phyloP scores from a whole-genome alignment of 257 asterid genomes.

The Nyctanthes arbortristis region DNA sequence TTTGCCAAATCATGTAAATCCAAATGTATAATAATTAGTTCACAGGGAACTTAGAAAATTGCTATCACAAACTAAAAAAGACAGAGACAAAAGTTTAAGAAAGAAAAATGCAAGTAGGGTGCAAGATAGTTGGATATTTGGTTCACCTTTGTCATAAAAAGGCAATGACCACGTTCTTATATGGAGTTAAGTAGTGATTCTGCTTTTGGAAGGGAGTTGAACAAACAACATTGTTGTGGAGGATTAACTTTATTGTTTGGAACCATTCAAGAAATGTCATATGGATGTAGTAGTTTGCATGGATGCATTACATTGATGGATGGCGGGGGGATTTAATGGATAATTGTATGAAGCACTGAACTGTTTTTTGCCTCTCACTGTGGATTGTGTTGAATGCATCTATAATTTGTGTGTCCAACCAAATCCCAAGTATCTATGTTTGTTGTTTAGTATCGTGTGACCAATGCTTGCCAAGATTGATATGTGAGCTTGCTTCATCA shows the following conservation, averaged over 20 bases:
- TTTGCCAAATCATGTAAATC: too few relatives aligned
- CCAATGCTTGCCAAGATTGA: background rate
- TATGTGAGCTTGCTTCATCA: too few relatives aligned
- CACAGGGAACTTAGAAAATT: too few relatives aligned
- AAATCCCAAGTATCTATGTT: background rate
- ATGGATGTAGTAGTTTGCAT: background rate
- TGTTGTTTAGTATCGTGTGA: background rate
- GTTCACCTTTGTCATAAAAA: too few relatives aligned
- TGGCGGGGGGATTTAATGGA: background rate
- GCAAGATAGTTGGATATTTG: too few relatives aligned
- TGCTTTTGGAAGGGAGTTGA: background rate
- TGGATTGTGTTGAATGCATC: background rate
- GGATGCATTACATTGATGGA: background rate
- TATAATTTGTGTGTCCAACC: background rate
- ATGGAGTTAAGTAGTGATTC: background rate
- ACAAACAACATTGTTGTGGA: background rate
- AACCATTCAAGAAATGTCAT: background rate
- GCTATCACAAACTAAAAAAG: too few relatives aligned
- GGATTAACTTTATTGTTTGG: background rate
- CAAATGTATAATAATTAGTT: too few relatives aligned
- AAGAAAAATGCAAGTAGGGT: too few relatives aligned
- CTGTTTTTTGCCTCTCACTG: background rate
- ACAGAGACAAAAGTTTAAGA: too few relatives aligned
- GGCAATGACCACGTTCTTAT: too few relatives aligned
- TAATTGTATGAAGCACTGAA: background rate